Evolutionary conservation across 352 stramenopile genomes (phyloP).

Genomic region (Phytophthora podocarpi): DNA sequence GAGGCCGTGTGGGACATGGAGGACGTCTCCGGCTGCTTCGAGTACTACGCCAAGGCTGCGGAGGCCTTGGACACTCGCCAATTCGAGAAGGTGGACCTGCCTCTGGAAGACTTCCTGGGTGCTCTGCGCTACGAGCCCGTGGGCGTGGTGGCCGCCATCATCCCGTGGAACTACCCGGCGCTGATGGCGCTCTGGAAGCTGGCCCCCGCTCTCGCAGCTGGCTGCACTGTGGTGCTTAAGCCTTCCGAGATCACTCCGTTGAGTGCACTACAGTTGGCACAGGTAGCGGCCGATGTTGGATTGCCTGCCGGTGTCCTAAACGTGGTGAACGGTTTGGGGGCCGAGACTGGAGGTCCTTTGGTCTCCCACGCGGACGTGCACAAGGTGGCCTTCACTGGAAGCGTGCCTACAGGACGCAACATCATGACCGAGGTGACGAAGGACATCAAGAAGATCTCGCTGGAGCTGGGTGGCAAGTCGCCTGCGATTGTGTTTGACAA

Average conservation of each 20-base stretch:
- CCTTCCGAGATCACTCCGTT: slow-evolving; percentile 92
- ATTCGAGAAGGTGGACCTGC: slow-evolving; percentile 51
- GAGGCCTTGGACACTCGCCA: slow-evolving; percentile 46
- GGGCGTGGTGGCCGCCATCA: slow-evolving; percentile 69
- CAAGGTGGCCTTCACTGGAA: slow-evolving; percentile 39
- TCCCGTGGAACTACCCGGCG: slow-evolving; percentile 45
- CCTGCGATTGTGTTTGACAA: slow-evolving; percentile 88
- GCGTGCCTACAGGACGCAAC: slow-evolving; percentile 21
- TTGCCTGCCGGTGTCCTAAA: slow-evolving; percentile 70
- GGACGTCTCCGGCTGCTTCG: slow-evolving; percentile 58
- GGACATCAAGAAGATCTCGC: slow-evolving; percentile 37
- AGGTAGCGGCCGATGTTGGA: slow-evolving; percentile 64
- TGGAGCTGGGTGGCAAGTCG: slow-evolving; percentile 83
- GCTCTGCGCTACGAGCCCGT: slow-evolving; percentile 69
- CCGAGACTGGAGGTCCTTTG: slow-evolving; percentile 66
- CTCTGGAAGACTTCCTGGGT: slow-evolving; percentile 52
- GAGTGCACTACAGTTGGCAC: slow-evolving; percentile 75
- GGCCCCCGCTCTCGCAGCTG: slow-evolving; percentile 89
- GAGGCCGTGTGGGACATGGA: slow-evolving; percentile 78
- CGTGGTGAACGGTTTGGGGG: slow-evolving; percentile 66
- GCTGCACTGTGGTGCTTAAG: slow-evolving; percentile 84
- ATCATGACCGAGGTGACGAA: slow-evolving; percentile 27
- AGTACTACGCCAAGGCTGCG: slow-evolving; percentile 31
- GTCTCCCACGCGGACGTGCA: slow-evolving; percentile 52
- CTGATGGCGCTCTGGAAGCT: slow-evolving; percentile 81